A percentile compares a stretch with the other conserved stretches of the same genome.
phyloP scores from a whole-genome alignment of 148 eudicot genomes.

The Vaccinium vitisidaea region DNA sequence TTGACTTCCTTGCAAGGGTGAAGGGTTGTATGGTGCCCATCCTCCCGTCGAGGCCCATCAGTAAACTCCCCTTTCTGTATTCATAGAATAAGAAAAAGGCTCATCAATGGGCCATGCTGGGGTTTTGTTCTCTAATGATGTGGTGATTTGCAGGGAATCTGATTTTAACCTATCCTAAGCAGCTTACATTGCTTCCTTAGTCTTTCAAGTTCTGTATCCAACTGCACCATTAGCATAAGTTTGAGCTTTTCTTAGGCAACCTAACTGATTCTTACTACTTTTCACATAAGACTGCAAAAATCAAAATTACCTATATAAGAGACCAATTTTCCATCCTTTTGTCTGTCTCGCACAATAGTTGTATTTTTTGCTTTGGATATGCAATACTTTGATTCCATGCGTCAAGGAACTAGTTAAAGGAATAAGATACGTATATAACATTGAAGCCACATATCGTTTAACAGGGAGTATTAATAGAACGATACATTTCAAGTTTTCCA shows the following conservation, averaged over 20 bases:
- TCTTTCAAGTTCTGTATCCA: background rate
- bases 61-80: background rate
- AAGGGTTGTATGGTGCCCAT: background rate
- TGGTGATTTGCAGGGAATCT: background rate
- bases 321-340: background rate
- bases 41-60: background rate
- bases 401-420: slow-evolving; percentile 5
- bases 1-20: background rate
- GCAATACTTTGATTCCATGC: background rate
- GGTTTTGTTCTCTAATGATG: background rate
- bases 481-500: background rate
- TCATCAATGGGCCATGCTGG: background rate
- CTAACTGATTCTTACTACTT: background rate
- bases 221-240: background rate
- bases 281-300: background rate
- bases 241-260: background rate
- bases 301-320: background rate
- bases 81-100: background rate
- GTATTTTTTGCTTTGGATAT: background rate
- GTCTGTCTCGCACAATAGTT: background rate
- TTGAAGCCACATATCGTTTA: background rate
- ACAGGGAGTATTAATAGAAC: background rate
- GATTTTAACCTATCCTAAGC: slow-evolving; percentile 7
- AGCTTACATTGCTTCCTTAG: background rate
- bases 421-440: background rate